Base-by-base conservation (phyloP, 1,284 basidiomycete species). In the Irpex sp. region DNA sequence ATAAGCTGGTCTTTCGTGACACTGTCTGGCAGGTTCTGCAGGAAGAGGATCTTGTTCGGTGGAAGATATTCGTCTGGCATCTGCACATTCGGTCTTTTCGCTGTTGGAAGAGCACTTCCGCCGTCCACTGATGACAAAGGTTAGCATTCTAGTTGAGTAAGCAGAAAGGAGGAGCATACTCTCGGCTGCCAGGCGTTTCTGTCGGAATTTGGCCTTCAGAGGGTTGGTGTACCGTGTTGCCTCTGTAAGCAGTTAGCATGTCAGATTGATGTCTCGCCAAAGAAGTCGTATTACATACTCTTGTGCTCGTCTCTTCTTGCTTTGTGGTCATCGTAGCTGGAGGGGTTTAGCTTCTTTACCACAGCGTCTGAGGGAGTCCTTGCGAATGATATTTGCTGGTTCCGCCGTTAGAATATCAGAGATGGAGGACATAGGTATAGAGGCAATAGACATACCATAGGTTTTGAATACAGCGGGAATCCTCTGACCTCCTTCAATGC, bases 41-140 rank as follows among this genome's bases (percentile, higher is more conserved):
- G 75, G 83, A 99, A 99, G 60, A 99, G 84, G 77, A 98, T 96
- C 75, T 95, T 95, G 90, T 99, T 99, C 36, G 96, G 96, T 4
- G 97, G 97, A 7, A 99, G 84, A 76, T 99, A 99, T 75, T 99
- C 96, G 89, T 99, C 96, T 36, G 97, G 96, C 92, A 97, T 96
- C 73, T 94, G 92, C 65, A 98, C 89, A 66, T 88, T 85, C 37
- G 90, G 89, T 59, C 91, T 83, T 74, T 88, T 91, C 28, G 88
- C 76, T 48, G 82, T 82, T 18, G 90, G 84, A 14, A 79, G 75
- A 8, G 88, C 79, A 16, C 83, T 77, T 39, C 82, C 84, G 37
- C 90, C 89, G 56, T 93, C 91, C 74, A 88, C 88, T 90, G 65
- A 57, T 19, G 60, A n/a, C 48, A 56, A 45, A 52, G 51, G 49